These are phyloP conservation scores for Fusarium mangiferae DNA, from an alignment of 2,329 filamentous ascomycete genomes.

Conservation along the genomic window DNA sequence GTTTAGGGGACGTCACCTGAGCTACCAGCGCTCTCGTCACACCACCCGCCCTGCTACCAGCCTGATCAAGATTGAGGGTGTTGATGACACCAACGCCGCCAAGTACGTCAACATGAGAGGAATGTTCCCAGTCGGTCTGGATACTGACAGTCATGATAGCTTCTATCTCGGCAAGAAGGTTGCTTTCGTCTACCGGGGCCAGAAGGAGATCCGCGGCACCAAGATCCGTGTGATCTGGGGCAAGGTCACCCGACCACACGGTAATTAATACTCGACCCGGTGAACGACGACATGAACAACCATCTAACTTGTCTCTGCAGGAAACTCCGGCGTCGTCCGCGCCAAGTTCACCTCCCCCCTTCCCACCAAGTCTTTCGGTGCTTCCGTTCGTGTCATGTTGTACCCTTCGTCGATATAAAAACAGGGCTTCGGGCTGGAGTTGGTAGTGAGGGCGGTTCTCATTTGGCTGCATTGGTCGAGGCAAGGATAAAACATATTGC, in stretches of 20 bases:
- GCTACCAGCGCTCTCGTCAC: constrained; percentile 96
- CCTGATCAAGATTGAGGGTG: constrained; percentile 98
- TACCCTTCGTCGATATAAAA: constrained; percentile 99
- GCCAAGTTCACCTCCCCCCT: constrained; percentile 98
- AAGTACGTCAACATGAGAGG: constrained; percentile 67
- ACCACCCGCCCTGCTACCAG: constrained; percentile 89
- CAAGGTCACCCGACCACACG: constrained; percentile 96
- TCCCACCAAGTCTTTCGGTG: constrained; percentile 95
- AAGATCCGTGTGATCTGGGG: constrained; percentile 99
- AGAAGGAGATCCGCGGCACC: constrained; percentile 93
- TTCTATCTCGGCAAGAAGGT: constrained; percentile 99
- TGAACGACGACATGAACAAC: neutral
- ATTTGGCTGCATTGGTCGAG: constrained; percentile 69
- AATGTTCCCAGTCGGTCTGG: neutral
- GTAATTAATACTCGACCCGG: constrained; percentile 61
- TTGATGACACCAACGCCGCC: constrained; percentile 88
- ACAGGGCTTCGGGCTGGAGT: constrained; percentile 65
- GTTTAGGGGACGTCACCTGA: constrained; percentile 92
- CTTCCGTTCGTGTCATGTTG: constrained; percentile 95
- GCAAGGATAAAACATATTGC: constrained; percentile 65
- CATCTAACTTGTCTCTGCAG: constrained; percentile 55
- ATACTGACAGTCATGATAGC: constrained; percentile 53
- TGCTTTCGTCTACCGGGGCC: constrained; percentile 97
- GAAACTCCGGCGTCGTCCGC: constrained; percentile 97
- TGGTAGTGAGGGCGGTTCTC: constrained; percentile 72